These are phyloP conservation scores for Pistacia integerrima DNA, from an alignment of 345 rosid genomes.

Conservation along the genomic window DNA sequence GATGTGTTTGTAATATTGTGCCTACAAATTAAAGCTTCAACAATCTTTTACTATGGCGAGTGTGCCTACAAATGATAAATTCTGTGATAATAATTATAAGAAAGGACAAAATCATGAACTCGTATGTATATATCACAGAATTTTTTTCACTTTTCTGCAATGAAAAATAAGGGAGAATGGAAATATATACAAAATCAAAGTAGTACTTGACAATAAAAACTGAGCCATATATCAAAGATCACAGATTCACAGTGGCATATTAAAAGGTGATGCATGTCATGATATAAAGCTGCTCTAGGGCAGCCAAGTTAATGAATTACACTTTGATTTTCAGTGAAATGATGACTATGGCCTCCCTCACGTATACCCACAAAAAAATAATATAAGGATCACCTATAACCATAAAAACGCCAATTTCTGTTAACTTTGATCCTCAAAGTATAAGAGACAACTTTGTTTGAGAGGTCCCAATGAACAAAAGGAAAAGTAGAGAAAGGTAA, in stretches of 20 bases:
- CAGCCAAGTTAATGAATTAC: neutral
- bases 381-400: constrained; percentile 23
- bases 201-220: neutral
- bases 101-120: constrained; percentile 10
- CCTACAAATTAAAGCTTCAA: neutral
- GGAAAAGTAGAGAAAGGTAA: constrained; percentile 32
- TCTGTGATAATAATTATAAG: neutral
- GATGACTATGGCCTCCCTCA: constrained; percentile 20
- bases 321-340: constrained; percentile 33
- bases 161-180: neutral
- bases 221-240: neutral
- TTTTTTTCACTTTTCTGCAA: neutral
- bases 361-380: constrained; percentile 15
- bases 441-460: constrained; percentile 59
- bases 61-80: too few species aligned
- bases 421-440: constrained; percentile 37
- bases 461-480: constrained; percentile 50
- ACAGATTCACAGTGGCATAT: neutral
- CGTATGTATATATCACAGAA: neutral
- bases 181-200: neutral
- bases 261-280: constrained; percentile 24
- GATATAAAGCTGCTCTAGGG: constrained; percentile 7
- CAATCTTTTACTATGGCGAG: neutral
- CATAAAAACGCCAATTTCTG: constrained; percentile 18
- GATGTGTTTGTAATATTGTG: too few species aligned